phyloP scores from a whole-genome alignment of 2,329 filamentous ascomycete species.

The Ophiosphaerella korrae region DNA sequence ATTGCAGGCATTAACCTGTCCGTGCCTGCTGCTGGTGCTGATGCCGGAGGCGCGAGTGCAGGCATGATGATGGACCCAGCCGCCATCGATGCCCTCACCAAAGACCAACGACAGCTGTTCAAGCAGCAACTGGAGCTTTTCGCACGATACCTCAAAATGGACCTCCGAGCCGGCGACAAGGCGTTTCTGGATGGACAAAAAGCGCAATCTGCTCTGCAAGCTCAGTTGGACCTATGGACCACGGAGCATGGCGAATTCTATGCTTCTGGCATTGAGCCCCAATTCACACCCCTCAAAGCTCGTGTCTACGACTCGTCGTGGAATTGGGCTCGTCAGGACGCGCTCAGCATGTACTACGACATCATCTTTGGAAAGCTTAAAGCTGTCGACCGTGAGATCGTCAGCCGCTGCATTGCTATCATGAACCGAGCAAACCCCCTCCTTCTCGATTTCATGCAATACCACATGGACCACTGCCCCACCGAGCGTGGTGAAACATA shows the following conservation, averaged over 20 bases:
- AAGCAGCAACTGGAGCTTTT: slow-evolving; percentile 97
- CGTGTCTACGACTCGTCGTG: slow-evolving; percentile 97
- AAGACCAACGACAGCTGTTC: slow-evolving; percentile 93
- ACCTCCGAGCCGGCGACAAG: slow-evolving; percentile 95
- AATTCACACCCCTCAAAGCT: slow-evolving; percentile 91
- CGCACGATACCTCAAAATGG: slow-evolving; percentile 95
- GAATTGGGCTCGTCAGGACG: slow-evolving; percentile 99
- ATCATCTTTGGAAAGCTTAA: slow-evolving; percentile 96
- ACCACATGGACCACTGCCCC: slow-evolving; percentile 98
- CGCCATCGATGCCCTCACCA: slow-evolving; percentile 93
- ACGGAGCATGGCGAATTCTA: slow-evolving; percentile 97
- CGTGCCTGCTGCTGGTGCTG: slow-evolving; percentile 71
- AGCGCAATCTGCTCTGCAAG: slow-evolving; percentile 84
- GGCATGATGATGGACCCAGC: slow-evolving; percentile 99
- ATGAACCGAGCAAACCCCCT: slow-evolving; percentile 99
- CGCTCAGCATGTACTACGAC: slow-evolving; percentile 97
- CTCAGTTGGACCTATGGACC: slow-evolving; percentile 92
- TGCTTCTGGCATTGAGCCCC: slow-evolving; percentile 88
- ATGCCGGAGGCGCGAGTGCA: slow-evolving; percentile 70
- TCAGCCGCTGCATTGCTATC: slow-evolving; percentile 97
- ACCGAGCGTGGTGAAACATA: slow-evolving; percentile 97
- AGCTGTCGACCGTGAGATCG: slow-evolving; percentile 94
- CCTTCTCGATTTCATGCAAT: slow-evolving; percentile 98
- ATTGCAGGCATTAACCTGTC: slow-evolving; percentile 84
- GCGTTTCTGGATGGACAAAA: slow-evolving; percentile 83